A percentile compares a stretch with the other conserved stretches of the same genome.
Evolutionary conservation across 2,329 filamentous ascomycete species (phyloP).

Genomic region (Fragosphaeria purpurea): DNA sequence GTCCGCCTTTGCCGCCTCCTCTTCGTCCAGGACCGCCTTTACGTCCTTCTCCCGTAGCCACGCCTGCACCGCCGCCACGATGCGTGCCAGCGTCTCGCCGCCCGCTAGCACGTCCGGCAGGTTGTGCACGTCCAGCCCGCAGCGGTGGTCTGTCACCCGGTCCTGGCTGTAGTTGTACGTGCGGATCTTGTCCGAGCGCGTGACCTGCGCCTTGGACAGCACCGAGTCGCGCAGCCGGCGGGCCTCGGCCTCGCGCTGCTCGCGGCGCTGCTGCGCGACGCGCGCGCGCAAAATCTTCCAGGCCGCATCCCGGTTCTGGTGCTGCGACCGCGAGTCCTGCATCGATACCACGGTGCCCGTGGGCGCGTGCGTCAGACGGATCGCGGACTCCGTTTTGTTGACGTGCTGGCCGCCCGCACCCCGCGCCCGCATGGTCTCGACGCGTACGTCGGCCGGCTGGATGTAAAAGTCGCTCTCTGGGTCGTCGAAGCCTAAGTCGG

Average conservation of each 20-base stretch:
- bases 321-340: conserved; percentile 86
- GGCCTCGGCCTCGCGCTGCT: conserved; percentile 75
- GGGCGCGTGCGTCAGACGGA: conserved; percentile 82
- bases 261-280: conserved; percentile 68
- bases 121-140: conserved; percentile 69
- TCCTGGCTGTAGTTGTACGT: conserved; percentile 75
- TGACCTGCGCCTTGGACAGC: conserved; percentile 70
- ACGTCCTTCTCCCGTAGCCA: conserved; percentile 73
- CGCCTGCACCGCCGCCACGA: conserved; percentile 67
- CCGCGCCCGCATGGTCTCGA: conserved; percentile 83
- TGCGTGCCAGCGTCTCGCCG: conserved; percentile 55
- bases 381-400: conserved; percentile 94
- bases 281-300: conserved; percentile 78
- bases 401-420: conserved; percentile 96
- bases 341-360: conserved; percentile 81
- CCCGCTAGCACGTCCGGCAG: conserved; percentile 72
- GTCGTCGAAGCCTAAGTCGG: conserved; percentile 35
- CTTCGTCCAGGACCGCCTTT: conserved; percentile 55
- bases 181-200: conserved; percentile 83
- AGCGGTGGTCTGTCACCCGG: conserved; percentile 81
- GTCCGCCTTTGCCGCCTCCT: conserved; percentile 33
- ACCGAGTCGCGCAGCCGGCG: conserved; percentile 65
- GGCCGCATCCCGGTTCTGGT: conserved; percentile 76
- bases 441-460: conserved; percentile 67
- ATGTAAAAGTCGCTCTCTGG: conserved; percentile 89